Percentiles rank a stretch among this genome's conserved stretches.
These are phyloP conservation scores for Fusarium beomiforme DNA, from an alignment of 2,329 filamentous ascomycete genomes.

Conservation along the genomic window DNA sequence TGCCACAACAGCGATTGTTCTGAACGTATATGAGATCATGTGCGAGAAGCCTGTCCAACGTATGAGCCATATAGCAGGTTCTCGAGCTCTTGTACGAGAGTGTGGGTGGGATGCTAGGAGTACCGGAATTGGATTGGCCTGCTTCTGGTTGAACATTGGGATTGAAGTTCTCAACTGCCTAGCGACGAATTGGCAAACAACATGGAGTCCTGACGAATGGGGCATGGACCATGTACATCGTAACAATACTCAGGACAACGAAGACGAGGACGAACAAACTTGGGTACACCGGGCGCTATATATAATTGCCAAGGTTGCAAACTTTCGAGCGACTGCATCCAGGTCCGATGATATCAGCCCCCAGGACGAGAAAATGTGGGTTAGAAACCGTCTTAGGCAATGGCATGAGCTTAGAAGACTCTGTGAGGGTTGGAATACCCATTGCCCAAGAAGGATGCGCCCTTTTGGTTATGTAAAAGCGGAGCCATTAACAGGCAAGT, in stretches of 20 bases:
- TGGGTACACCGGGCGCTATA: slow-evolving; percentile 93
- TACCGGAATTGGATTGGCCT: slow-evolving; percentile 82
- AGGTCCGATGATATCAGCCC: slow-evolving; percentile 67
- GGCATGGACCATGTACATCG: slow-evolving; percentile 78
- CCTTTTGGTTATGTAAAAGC: slow-evolving; percentile 81
- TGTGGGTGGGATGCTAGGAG: slow-evolving; percentile 88
- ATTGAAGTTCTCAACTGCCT: slow-evolving; percentile 92
- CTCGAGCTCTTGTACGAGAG: slow-evolving; percentile 86
- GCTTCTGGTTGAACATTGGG: slow-evolving; percentile 93
- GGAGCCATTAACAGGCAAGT: slow-evolving; percentile 73
- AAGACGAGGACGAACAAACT: slow-evolving; percentile 67
- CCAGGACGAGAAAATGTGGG: slow-evolving; percentile 70
- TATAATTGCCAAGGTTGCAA: slow-evolving; percentile 85
- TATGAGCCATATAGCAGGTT: slow-evolving; percentile 91
- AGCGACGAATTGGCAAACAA: slow-evolving; percentile 85
- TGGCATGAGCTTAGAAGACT: slow-evolving; percentile 85
- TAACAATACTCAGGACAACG: slow-evolving; percentile 53
- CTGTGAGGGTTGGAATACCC: slow-evolving; percentile 84
- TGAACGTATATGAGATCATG: slow-evolving; percentile 96
- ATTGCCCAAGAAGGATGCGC: slow-evolving; percentile 86
- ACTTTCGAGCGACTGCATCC: slow-evolving; percentile 79
- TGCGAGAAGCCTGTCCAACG: slow-evolving; percentile 79
- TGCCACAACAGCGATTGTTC: slow-evolving; percentile 84
- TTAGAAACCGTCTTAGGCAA: slow-evolving; percentile 74
- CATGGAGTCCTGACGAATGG: slow-evolving; percentile 93